Evolutionary conservation across 2,329 filamentous ascomycete genomes (phyloP).

Genomic region (Fusarium fujikuroi): DNA sequence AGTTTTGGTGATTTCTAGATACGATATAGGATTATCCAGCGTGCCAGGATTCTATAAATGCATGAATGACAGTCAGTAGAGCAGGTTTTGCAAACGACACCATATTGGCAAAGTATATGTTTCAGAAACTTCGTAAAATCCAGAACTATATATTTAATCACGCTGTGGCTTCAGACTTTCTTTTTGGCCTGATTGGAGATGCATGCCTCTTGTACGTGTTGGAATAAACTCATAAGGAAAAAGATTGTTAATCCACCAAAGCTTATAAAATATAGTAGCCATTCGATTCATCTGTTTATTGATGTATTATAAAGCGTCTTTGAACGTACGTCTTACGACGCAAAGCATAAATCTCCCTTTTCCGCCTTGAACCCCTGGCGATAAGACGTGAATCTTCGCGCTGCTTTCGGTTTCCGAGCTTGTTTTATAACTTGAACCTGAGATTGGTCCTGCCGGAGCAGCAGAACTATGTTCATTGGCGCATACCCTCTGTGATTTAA

Average conservation of each 20-base stretch:
- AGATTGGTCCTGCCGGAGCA: not conserved
- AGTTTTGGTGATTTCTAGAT: not conserved
- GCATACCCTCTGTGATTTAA: not conserved
- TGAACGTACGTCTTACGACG: accelerated
- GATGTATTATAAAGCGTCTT: accelerated
- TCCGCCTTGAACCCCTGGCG: not conserved
- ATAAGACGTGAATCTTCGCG: accelerated
- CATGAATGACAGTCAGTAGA: not conserved
- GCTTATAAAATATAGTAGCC: not conserved
- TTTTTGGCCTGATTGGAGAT: too few species aligned
- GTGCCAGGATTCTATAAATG: accelerated
- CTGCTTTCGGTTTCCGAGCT: not conserved
- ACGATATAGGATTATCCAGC: accelerated
- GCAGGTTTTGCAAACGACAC: accelerated
- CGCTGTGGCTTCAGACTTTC: accelerated
- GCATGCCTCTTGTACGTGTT: accelerated
- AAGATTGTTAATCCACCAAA: not conserved
- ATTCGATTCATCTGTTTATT: not conserved
- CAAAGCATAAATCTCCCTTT: too few species aligned
- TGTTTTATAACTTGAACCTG: too few species aligned
- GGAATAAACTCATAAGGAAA: not conserved
- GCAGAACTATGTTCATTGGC: not conserved
- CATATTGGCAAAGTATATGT: not conserved
- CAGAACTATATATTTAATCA: not conserved
- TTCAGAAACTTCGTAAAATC: not conserved